A percentile compares a stretch with the other conserved stretches of the same genome.
Evolutionary conservation across 495 filamentous ascomycete species (phyloP).

Genomic region (Neurospora sp.): DNA sequence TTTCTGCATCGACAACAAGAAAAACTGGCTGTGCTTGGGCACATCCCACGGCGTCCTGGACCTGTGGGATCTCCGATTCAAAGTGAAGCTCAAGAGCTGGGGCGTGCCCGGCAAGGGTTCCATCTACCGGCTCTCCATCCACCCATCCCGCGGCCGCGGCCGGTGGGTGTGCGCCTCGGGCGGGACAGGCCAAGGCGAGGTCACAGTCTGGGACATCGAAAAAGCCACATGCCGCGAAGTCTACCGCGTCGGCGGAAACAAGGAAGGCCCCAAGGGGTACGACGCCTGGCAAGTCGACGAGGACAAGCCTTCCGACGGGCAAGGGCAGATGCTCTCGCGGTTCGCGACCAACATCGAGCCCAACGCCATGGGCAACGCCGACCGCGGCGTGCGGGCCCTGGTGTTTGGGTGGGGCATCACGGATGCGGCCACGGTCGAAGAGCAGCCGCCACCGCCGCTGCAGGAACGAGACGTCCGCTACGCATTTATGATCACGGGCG

Average conservation of each 20-base stretch:
- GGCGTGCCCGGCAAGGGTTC: conserved; percentile 70
- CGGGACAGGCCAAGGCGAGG: conserved; percentile 80
- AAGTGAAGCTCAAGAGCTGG: conserved; percentile 78
- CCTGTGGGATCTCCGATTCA: conserved; percentile 94
- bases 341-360: conserved; percentile 68
- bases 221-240: conserved; percentile 82
- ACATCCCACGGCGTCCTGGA: conserved; percentile 90
- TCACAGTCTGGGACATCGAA: conserved; percentile 94
- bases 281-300: conserved; percentile 87
- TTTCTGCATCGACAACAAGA: conserved; percentile 76
- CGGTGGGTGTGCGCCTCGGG: conserved; percentile 80
- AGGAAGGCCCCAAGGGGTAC: conserved; percentile 56
- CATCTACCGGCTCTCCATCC: conserved; percentile 70
- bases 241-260: conserved; percentile 54
- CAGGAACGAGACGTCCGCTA: conserved; percentile 41
- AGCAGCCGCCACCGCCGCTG: conserved; percentile 22
- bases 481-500: conserved; percentile 73
- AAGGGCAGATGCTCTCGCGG: conserved; percentile 58
- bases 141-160: conserved; percentile 65
- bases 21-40: conserved; percentile 82
- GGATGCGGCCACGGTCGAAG: conserved; percentile 24
- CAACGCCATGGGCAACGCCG: conserved; percentile 32
- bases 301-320: conserved; percentile 61
- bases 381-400: conserved; percentile 54
- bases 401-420: conserved; percentile 39